Conservation (phyloP, 1,139 yeast genomes). For the Blastobotrys malaysiensis region DNA sequence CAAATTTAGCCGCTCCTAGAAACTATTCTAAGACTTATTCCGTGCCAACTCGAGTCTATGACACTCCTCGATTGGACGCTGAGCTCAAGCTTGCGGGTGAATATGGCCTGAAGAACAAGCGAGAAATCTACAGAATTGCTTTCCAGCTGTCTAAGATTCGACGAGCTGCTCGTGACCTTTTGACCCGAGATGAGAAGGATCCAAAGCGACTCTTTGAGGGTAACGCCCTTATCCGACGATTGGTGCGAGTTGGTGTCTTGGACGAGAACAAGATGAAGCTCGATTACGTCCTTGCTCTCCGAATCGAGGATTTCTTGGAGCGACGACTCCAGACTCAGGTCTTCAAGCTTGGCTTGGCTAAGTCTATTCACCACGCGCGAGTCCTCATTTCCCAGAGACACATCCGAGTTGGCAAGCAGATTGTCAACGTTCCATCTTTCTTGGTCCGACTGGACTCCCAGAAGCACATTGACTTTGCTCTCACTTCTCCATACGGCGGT, state of each 20-base stretch:
- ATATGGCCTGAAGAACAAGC: conserved; percentile 99
- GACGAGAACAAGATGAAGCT: conserved; percentile 99
- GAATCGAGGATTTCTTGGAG: conserved; percentile 98
- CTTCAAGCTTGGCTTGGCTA: conserved; percentile 99
- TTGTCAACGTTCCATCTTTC: conserved; percentile 98
- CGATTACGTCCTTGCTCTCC: conserved; percentile 98
- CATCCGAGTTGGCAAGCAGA: conserved; percentile 99
- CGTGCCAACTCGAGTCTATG: conserved; percentile 99
- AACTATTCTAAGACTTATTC: conserved; percentile 99
- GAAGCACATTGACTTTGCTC: conserved; percentile 99
- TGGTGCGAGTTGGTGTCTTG: conserved; percentile 97
- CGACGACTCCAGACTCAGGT: conserved; percentile 99
- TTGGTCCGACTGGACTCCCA: conserved; percentile 99
- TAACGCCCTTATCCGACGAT: conserved; percentile 96
- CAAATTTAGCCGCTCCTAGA: conserved; percentile 57
- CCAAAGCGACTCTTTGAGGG: conserved; percentile 99
- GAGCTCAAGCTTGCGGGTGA: conserved; percentile 99
- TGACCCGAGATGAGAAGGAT: conserved; percentile 99
- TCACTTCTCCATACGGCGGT: conserved; percentile 99
- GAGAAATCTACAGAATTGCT: conserved; percentile 98
- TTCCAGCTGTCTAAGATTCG: conserved; percentile 99
- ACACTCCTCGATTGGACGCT: conserved; percentile 98
- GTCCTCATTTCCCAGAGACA: conserved; percentile 98
- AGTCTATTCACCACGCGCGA: conserved; percentile 99
- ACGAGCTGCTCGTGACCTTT: conserved; percentile 99